phyloP scores from a whole-genome alignment of 2,329 filamentous ascomycete genomes.

The Pseudomassariella vexata region DNA sequence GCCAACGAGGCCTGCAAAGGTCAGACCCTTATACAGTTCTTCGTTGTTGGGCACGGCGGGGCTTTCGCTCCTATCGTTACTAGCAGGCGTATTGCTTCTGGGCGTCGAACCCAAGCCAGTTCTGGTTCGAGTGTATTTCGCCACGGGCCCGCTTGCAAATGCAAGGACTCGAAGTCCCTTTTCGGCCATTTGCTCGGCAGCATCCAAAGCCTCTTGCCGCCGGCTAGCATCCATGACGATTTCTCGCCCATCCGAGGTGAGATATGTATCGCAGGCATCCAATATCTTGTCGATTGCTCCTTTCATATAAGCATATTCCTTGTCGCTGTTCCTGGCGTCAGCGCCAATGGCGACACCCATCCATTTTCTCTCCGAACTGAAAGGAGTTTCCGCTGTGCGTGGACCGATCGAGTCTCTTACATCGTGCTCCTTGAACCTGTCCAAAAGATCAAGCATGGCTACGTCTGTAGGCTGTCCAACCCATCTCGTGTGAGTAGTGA shows the following conservation, averaged over 20 bases:
- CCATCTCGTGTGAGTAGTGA: constrained; percentile 74
- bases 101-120: constrained; percentile 27
- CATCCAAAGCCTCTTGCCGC: constrained; percentile 67
- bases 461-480: constrained; percentile 96
- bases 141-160: constrained; percentile 78
- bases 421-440: constrained; percentile 87
- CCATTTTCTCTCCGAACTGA: constrained; percentile 97
- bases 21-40: constrained; percentile 74
- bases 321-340: constrained; percentile 51
- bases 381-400: constrained; percentile 80
- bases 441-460: constrained; percentile 89
- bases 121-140: constrained; percentile 37
- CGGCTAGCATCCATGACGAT: constrained; percentile 74
- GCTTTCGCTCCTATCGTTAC: constrained; percentile 29
- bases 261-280: constrained; percentile 81
- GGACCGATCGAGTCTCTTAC: constrained; percentile 79
- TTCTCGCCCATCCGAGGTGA: constrained; percentile 80
- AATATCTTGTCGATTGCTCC: constrained; percentile 86
- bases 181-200: constrained; percentile 80
- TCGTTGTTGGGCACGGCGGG: constrained; percentile 47
- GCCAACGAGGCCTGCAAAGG: constrained; percentile 87
- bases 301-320: constrained; percentile 90
- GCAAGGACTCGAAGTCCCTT: constrained; percentile 87
- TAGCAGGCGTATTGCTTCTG: constrained; percentile 48
- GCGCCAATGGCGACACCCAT: constrained; percentile 88